Evolutionary conservation across 2,329 filamentous ascomycete species (phyloP).

Genomic region (Trichoderma citrinoviride): DNA sequence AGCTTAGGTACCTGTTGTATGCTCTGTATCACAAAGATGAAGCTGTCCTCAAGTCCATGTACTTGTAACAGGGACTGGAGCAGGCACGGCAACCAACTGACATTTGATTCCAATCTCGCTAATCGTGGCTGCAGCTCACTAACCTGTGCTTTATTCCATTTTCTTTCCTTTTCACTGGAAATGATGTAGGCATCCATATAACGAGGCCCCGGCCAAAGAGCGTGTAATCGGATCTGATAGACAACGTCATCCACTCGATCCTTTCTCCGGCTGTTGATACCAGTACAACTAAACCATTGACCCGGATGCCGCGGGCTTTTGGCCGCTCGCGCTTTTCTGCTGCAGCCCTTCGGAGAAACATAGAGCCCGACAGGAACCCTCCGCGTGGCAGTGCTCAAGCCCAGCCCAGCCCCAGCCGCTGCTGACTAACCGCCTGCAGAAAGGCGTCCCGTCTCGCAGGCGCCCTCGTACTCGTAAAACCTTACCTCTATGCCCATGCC

Average conservation of each 20-base stretch:
- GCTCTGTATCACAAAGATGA: no score
- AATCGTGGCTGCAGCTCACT: conserved; percentile 9
- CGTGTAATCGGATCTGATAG: neutral
- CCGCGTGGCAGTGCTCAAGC: neutral
- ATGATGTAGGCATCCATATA: neutral
- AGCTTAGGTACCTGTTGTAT: no score
- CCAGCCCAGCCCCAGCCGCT: neutral
- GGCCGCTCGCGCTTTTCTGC: neutral
- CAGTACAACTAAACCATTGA: neutral
- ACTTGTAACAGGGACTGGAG: no score
- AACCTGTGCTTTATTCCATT: neutral
- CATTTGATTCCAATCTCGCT: conserved; percentile 3
- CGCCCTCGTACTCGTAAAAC: conserved; percentile 19
- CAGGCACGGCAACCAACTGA: neutral
- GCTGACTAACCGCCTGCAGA: conserved; percentile 9
- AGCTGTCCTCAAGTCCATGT: no score
- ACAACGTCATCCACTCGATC: neutral
- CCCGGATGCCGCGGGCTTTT: conserved; percentile 7
- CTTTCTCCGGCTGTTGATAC: no score
- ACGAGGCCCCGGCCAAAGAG: neutral
- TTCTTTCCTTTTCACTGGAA: neutral
- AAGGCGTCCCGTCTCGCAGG: neutral
- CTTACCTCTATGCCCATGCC: neutral
- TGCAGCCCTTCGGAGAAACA: conserved; percentile 12
- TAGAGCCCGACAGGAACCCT: neutral